phyloP scores from a whole-genome alignment of 768 basidiomycete genomes.

The Zangia roseola region DNA sequence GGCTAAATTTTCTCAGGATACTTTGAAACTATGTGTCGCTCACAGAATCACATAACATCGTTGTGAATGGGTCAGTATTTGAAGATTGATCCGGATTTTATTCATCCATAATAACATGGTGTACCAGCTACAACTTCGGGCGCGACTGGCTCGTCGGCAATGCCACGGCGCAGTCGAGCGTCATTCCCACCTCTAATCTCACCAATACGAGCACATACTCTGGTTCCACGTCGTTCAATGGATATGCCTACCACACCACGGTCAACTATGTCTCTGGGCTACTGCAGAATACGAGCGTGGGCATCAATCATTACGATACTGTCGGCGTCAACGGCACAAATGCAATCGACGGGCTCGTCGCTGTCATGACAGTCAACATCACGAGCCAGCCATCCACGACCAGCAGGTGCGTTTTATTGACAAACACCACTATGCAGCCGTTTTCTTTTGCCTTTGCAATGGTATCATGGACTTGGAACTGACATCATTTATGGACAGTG shows the following conservation, averaged over 20 bases:
- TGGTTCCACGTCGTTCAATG: slow-evolving; percentile 60
- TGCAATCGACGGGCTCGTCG: slow-evolving; percentile 81
- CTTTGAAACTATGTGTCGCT: neutral
- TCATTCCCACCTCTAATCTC: slow-evolving; percentile 24
- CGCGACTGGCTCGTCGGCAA: slow-evolving; percentile 88
- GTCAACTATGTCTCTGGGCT: slow-evolving; percentile 69
- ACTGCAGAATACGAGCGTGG: slow-evolving; percentile 64
- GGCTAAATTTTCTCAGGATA: neutral
- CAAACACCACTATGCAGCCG: neutral
- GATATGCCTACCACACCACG: slow-evolving; percentile 72
- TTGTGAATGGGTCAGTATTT: slow-evolving; percentile 58
- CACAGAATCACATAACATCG: slow-evolving; percentile 65
- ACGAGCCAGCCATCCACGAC: slow-evolving; percentile 34
- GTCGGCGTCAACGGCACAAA: slow-evolving; percentile 54
- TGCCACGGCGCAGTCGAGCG: slow-evolving; percentile 50
- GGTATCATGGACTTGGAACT: neutral
- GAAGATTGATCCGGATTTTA: neutral
- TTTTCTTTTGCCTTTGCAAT: neutral
- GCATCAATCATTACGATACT: slow-evolving; percentile 63
- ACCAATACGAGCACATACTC: slow-evolving; percentile 57
- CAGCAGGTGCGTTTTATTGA: slow-evolving; percentile 20
- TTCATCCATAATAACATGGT: neutral
- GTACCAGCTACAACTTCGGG: slow-evolving; percentile 67
- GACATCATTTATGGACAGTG: slow-evolving; percentile 11
- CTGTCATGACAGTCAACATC: slow-evolving; percentile 72